phyloP scores from a whole-genome alignment of 1,139 yeast species.

The Ashbya aceris region DNA sequence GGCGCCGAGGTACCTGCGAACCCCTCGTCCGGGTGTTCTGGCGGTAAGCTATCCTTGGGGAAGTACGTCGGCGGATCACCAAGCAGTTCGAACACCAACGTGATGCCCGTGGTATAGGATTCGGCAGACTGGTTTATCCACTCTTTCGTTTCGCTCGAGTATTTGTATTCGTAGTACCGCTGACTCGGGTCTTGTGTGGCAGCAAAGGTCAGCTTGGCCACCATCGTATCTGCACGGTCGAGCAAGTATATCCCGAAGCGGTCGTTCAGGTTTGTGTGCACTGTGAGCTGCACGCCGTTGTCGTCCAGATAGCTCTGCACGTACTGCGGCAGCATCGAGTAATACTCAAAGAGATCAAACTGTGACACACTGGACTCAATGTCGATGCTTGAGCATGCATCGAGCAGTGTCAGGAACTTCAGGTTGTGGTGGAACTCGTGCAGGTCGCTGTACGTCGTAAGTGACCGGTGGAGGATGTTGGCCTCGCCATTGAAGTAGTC shows the following conservation, averaged over 20 bases:
- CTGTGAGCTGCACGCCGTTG: slow-evolving; percentile 12
- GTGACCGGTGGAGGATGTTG: slow-evolving; percentile 25
- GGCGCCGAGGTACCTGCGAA: slow-evolving; percentile 1
- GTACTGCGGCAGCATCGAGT: slow-evolving; percentile 23
- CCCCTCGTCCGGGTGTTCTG: slow-evolving; percentile 15
- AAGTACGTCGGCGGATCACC: slow-evolving; percentile 15
- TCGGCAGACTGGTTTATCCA: slow-evolving; percentile 28
- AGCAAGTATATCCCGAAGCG: slow-evolving; percentile 25
- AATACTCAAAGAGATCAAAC: slow-evolving; percentile 28
- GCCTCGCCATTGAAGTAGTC: slow-evolving; percentile 22
- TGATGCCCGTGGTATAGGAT: slow-evolving; percentile 21
- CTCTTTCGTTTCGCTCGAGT: slow-evolving; percentile 14
- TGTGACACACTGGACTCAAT: slow-evolving; percentile 15
- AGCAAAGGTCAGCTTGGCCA: slow-evolving; percentile 21
- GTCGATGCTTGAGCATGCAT: slow-evolving; percentile 26
- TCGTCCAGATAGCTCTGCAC: slow-evolving; percentile 16
- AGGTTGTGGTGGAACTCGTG: slow-evolving; percentile 27
- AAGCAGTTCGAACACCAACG: slow-evolving; percentile 20
- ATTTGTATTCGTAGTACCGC: slow-evolving; percentile 24
- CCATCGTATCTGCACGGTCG: slow-evolving; percentile 5
- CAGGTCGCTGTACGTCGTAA: slow-evolving; percentile 21
- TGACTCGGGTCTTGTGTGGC: slow-evolving; percentile 18
- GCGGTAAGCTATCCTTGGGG: slow-evolving; percentile 21
- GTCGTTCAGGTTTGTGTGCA: slow-evolving; percentile 21
- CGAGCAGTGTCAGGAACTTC: slow-evolving; percentile 25